Evolutionary conservation across 257 asterid species (phyloP), one percentile per base, ranked within the genome.

Genomic region (Gentiana dahurica): DNA sequence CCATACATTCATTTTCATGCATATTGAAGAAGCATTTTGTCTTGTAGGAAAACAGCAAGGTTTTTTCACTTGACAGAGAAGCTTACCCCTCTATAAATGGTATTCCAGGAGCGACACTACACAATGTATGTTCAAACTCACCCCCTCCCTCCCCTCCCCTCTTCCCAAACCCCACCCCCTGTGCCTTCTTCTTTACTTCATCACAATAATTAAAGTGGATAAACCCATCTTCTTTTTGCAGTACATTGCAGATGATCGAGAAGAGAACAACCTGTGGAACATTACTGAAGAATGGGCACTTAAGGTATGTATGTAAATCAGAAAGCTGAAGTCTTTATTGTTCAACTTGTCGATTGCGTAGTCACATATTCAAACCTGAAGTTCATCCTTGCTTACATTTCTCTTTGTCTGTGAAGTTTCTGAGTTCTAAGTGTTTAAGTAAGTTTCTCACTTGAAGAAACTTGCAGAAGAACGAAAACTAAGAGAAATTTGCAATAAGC

Each of bases 21-120:
- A 59, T 44, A 53, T 49, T n/a, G 55, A 33, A 52, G 15, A 57
- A 13, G 24, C 24, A 24, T 24, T 50, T 38, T 45, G 70, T 39
- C 52, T 70, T 72, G 34, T 79, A 90, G 97, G 97, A 93, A 54
- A 68, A 62, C 76, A 82, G 78, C 84, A 84, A 77, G 84, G 93
- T 91, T 45, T 73, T 81, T 77, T 91, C 98, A 0, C 97, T 91
- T 8, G 98, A 91, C 74, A 71, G 93, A 59, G 93, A 85, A 70
- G 94, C 94, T 43, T 91, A 79, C 69, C 94, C 98, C 58, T 91
- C 97, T 41, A 60, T 85, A 66, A 81, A 79, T 58, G 93, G 98
- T 71, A 82, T 87, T 48, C 96, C 95, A 2, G 98, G 95, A 65
- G 93, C 68, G 62, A 81, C 95, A 38, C 81, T 79, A 65, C 98